Conservation (phyloP, 306 rosid genomes). For the Quercus engelmannii region DNA sequence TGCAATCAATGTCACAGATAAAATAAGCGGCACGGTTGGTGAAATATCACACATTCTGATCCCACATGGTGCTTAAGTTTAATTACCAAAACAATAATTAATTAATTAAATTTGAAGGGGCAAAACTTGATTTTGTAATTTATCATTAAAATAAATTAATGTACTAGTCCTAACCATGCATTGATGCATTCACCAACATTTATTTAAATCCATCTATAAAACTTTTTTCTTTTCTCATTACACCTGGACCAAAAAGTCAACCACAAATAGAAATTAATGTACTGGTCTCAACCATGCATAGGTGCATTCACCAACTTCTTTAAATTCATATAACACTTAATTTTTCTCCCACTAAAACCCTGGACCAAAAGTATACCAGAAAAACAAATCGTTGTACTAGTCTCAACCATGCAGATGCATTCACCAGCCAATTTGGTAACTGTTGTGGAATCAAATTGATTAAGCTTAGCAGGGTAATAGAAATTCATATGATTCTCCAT, state of each 20-base stretch:
- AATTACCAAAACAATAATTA: background rate
- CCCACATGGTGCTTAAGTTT: background rate
- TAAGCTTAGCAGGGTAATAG: background rate
- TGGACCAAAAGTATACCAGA: background rate
- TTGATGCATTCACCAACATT: constrained; percentile 1
- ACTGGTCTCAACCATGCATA: background rate
- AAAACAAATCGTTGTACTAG: too few species aligned
- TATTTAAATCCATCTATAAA: too few species aligned
- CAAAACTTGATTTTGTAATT: background rate
- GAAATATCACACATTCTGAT: background rate
- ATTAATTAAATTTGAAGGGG: background rate
- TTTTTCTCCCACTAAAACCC: background rate
- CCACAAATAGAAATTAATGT: too few species aligned
- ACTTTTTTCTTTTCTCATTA: too few species aligned
- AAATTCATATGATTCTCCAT: background rate
- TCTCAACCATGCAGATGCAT: too few species aligned
- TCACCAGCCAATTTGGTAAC: too few species aligned
- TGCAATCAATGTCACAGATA: background rate
- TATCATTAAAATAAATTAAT: background rate
- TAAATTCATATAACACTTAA: background rate
- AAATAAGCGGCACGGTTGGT: background rate
- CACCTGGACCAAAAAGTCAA: too few species aligned
- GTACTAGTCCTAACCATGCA: background rate
- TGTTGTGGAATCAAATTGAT: background rate
- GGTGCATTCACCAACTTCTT: constrained; percentile 6